These are phyloP conservation scores for Porodaedalea pini DNA, from an alignment of 1,284 basidiomycete genomes.

Conservation along the genomic window DNA sequence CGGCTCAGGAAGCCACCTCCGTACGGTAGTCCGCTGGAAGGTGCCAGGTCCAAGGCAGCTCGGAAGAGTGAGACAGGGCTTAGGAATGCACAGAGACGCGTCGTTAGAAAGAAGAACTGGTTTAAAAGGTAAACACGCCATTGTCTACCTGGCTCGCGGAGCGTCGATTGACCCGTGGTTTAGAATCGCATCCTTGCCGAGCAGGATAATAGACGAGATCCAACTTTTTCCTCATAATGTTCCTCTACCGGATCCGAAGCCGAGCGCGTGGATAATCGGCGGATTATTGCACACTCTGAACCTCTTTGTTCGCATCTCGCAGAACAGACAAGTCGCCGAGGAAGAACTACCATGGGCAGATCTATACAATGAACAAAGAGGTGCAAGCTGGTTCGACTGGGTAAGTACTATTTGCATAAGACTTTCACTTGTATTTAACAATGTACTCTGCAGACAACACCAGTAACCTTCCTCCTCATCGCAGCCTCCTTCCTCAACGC, in stretches of 20 bases:
- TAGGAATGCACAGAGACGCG: conserved; percentile 43
- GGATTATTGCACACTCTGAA: conserved; percentile 62
- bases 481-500: conserved; percentile 50
- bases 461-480: conserved; percentile 52
- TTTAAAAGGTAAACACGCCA: conserved; percentile 48
- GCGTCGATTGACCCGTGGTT: neutral
- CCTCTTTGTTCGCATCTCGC: conserved; percentile 57
- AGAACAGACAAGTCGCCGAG: conserved; percentile 53
- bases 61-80: conserved; percentile 42
- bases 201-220: conserved; percentile 65
- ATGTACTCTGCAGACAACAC: conserved; percentile 47
- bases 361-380: conserved; percentile 61
- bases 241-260: conserved; percentile 61
- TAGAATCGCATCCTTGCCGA: conserved; percentile 62
- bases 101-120: conserved; percentile 60
- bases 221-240: conserved; percentile 73
- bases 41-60: conserved; percentile 34
- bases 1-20: conserved; percentile 61
- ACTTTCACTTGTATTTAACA: neutral
- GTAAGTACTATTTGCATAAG: conserved; percentile 33
- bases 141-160: conserved; percentile 2
- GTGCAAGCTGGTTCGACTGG: conserved; percentile 76
- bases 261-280: conserved; percentile 63
- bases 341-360: conserved; percentile 75
- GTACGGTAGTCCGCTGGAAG: conserved; percentile 55